Base-by-base conservation (phyloP, 2,329 filamentous ascomycete species). In the Tolypocladium inflatum region DNA sequence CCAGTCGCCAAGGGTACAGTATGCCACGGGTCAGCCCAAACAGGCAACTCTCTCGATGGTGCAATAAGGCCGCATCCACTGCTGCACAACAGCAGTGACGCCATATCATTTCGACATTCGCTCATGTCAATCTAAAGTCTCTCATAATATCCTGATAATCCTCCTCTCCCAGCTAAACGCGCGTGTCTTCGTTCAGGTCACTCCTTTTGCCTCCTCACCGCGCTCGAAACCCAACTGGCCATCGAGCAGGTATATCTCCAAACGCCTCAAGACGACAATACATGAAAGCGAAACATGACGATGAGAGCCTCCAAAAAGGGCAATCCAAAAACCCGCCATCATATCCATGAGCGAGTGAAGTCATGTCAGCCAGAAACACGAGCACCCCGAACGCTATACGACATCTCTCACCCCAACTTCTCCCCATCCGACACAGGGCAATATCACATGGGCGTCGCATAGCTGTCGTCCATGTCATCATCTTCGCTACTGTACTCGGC, bases 401-500 rank as follows among this genome's bases (percentile, higher is more conserved):
- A 37, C 13, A 30, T 48, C 23, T n/a, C 19, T 17, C 48, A 21
- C 19, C 19, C 4, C 30, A 33, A 33, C n/a, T 19, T 6, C 30
- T 10, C 45, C 8, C 30, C 4, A 21, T 11, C 11, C 2, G 21
- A 15, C 42, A 10, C 21, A 26, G 10, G 21, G 15, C 30, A 21
- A 10, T 4, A 26, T 60, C 45, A 64, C 59, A 63, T 67, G 11
- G 63, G 63, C n/a, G 64, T 67, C 35, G 63, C 60, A 55, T 64
- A 66, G 45, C 61, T 59, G 43, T 66, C 70, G 37, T 81, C 79
- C 71, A 82, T 79, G 13, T 78, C 78, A 52, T 85, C 82, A 55
- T 83, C 43, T 19, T 48, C 82, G 58, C 78, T 82, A 61, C 76
- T 82, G 52, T 80, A 79, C 23, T 74, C 75, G 41, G 74, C 77